A percentile compares a stretch with the other conserved stretches of the same genome.
phyloP scores from a whole-genome alignment of 108 stramenopile genomes.

The Conticribra weissflogii region DNA sequence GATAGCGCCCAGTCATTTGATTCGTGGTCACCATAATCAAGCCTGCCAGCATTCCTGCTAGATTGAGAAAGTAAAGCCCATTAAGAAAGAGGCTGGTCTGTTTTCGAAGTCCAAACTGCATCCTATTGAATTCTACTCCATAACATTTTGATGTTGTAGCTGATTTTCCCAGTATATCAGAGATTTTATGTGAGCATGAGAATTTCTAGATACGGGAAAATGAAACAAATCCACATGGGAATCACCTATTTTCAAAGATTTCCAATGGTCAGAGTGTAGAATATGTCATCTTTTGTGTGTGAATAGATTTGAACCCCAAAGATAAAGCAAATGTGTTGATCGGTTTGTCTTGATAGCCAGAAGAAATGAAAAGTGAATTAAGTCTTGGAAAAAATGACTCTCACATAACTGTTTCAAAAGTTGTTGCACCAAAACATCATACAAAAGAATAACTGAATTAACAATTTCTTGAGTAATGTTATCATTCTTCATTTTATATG shows the following conservation, averaged over 20 bases:
- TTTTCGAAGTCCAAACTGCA: constrained; percentile 16
- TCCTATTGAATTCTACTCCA: constrained; percentile 23
- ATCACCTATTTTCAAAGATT: constrained; percentile 5
- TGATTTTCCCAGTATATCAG: too few relatives aligned
- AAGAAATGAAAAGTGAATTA: background rate
- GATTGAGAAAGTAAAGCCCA: constrained; percentile 32
- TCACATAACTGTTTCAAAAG: background rate
- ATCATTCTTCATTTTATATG: background rate
- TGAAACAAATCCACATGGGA: too few relatives aligned
- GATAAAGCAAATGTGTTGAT: too few relatives aligned
- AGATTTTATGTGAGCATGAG: too few relatives aligned
- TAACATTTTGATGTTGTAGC: constrained; percentile 16
- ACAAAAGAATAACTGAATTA: background rate
- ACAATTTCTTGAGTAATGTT: background rate
- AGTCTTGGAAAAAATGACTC: background rate
- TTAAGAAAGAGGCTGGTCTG: constrained; percentile 29
- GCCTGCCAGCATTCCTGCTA: constrained; percentile 14
- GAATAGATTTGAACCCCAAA: background rate
- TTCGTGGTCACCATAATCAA: constrained; percentile 10
- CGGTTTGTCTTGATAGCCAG: too few relatives aligned
- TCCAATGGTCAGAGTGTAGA: constrained; percentile 16
- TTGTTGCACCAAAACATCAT: background rate
- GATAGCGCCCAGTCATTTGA: constrained; percentile 17
- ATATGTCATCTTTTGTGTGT: constrained; percentile 13
- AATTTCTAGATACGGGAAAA: too few relatives aligned